Percentiles rank a stretch among this genome's conserved stretches.
Evolutionary conservation across 2,329 filamentous ascomycete genomes (phyloP).

Genomic region (Ophiostoma sp.): DNA sequence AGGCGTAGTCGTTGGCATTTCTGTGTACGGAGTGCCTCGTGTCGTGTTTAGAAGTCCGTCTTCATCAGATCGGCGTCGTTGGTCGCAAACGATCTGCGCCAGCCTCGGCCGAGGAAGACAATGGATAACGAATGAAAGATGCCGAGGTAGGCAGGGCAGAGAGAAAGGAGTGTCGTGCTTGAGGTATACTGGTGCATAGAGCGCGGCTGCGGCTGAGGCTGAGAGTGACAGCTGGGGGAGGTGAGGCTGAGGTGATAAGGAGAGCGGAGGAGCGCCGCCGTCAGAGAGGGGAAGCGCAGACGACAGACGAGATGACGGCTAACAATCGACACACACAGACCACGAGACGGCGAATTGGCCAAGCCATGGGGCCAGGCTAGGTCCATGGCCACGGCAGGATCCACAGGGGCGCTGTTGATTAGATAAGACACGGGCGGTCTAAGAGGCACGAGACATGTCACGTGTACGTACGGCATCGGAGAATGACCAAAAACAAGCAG

Average conservation of each 20-base stretch:
- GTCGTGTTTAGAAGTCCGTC: not conserved
- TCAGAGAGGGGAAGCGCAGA: not conserved
- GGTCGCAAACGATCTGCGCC: not conserved
- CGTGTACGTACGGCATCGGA: not conserved
- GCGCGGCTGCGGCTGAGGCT: not conserved
- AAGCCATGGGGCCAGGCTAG: not conserved
- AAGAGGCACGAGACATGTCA: not conserved
- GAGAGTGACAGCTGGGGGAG: no score
- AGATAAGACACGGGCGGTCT: not conserved
- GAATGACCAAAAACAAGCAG: no score
- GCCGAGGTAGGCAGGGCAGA: not conserved
- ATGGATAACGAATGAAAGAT: not conserved
- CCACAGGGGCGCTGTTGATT: not conserved
- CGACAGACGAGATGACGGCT: not conserved
- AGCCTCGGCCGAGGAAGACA: not conserved
- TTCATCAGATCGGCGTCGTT: not conserved
- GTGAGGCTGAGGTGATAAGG: not conserved
- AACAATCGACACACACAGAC: not conserved
- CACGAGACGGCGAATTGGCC: constrained; percentile 1
- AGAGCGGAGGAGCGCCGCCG: not conserved
- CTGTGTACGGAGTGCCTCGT: not conserved
- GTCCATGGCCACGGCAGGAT: not conserved
- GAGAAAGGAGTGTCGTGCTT: not conserved
- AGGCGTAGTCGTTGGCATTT: constrained; percentile 6
- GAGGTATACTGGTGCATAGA: no score